Conservation (phyloP, 768 basidiomycete species). For the Pholiota microspora region DNA sequence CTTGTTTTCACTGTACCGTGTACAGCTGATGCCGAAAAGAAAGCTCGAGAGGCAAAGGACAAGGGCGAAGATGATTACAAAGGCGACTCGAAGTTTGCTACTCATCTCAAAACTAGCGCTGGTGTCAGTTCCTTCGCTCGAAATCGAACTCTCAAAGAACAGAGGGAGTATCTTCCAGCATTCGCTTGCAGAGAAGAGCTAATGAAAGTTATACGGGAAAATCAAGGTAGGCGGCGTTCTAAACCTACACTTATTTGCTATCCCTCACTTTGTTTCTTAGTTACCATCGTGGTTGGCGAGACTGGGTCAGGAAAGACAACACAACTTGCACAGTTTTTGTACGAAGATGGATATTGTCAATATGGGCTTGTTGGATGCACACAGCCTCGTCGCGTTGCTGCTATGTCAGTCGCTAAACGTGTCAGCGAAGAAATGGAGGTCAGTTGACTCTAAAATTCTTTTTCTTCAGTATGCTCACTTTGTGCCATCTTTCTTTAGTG, state of each 20-base stretch:
- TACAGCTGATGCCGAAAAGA: conserved; percentile 55
- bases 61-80: conserved; percentile 75
- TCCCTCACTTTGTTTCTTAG: too few species aligned
- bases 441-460: conserved; percentile 18
- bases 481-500: conserved; percentile 45
- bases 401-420: conserved; percentile 99
- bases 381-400: conserved; percentile 97
- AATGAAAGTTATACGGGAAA: conserved; percentile 84
- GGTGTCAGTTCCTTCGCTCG: conserved; percentile 82
- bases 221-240: conserved; percentile 69
- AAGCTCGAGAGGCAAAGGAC: conserved; percentile 48
- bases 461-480: background rate
- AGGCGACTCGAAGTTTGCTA: conserved; percentile 96
- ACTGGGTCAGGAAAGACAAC: conserved; percentile 99
- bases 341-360: conserved; percentile 94
- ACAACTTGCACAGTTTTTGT: conserved; percentile 90
- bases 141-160: conserved; percentile 85
- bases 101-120: conserved; percentile 78
- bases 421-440: conserved; percentile 99
- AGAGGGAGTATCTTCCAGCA: conserved; percentile 94
- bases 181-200: conserved; percentile 96
- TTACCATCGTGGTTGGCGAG: conserved; percentile 95
- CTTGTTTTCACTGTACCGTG: conserved; percentile 27
- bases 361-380: conserved; percentile 95
- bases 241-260: background rate